Evolutionary conservation across 2,329 filamentous ascomycete species (phyloP), one percentile per base, ranked within the genome.

Genomic region (Teratosphaeria pseudoeucalypti): DNA sequence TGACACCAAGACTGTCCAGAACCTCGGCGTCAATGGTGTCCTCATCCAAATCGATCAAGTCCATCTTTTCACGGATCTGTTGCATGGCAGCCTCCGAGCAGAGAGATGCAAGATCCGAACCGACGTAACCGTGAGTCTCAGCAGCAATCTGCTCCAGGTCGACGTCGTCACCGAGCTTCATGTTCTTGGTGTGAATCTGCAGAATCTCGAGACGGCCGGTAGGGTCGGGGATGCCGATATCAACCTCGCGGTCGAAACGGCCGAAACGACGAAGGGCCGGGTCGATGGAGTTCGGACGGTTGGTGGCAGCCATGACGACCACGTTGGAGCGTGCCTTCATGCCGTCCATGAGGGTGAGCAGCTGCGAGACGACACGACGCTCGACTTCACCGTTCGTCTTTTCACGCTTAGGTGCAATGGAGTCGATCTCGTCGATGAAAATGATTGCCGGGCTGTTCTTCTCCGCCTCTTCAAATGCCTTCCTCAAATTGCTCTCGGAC

Each of bases 51-150:
- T 99, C 94, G 68, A 99, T 99, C 65, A 99, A 85, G 74, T 99
- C 94, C 94, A 99, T 99, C 88, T 99, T 99, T 80, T 99, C 94
- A 80, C 94, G 92, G 77, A 99, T 99, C 80, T 99, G 94, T 77
- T 99, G 94, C 94, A 99, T 99, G 65, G 94, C 94, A 73, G 94
- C 94, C 79, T 99, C 94, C 6, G 94, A 99, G 80, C 94, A 99
- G 62, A 99, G 90, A 34, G 94, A 95, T 61, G 94, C 94, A 75
- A 99, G 82, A 87, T 99, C 94, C 34, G 94, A 97, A 81, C 94
- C 94, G 66, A 99, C 94, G 71, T 97, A 99, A 79, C 94, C 94
- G 81, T 99, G 94, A 54, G 94, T 99, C 81, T 99, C 94, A 34
- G 94, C 85, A 58, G 94, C 94, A 71, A 99, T 96, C 71, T 91